Conservation (phyloP, 2,329 filamentous ascomycete genomes). For the Fusarium protoensiforme region DNA sequence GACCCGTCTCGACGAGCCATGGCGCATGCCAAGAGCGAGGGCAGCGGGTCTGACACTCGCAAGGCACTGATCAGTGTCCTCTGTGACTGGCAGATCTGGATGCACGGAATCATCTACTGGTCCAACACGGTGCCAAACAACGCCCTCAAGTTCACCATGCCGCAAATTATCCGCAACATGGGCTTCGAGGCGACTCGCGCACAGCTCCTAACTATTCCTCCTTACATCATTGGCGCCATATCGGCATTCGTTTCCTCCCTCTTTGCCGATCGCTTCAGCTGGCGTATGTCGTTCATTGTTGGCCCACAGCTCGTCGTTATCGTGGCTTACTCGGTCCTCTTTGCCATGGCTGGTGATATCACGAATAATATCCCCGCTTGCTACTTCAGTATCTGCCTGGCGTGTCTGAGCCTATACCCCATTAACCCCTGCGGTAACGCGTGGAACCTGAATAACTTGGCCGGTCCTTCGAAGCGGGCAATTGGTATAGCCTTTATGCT, state of each 20-base stretch:
- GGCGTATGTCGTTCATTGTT: slow-evolving; percentile 48
- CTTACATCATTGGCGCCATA: slow-evolving; percentile 39
- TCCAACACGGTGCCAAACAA: slow-evolving; percentile 48
- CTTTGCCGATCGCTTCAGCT: slow-evolving; percentile 43
- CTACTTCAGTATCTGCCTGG: slow-evolving; percentile 18
- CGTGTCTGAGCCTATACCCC: slow-evolving; percentile 48
- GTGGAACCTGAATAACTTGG: slow-evolving; percentile 49
- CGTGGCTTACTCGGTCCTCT: slow-evolving; percentile 36
- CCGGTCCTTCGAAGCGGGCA: slow-evolving; percentile 44
- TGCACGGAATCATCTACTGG: slow-evolving; percentile 52
- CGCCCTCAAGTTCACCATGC: slow-evolving; percentile 41
- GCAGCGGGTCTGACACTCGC: not conserved
- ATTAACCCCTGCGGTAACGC: slow-evolving; percentile 45
- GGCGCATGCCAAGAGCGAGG: not conserved
- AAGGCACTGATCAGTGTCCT: slow-evolving; percentile 2
- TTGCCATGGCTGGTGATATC: slow-evolving; percentile 11
- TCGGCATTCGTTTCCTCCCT: slow-evolving; percentile 34
- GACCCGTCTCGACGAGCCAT: not conserved
- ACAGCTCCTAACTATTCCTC: slow-evolving; percentile 45
- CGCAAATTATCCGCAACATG: slow-evolving; percentile 52
- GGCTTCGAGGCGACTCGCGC: slow-evolving; percentile 46
- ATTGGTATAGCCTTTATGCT: slow-evolving; percentile 48
- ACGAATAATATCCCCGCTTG: slow-evolving; percentile 3
- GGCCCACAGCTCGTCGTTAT: slow-evolving; percentile 39
- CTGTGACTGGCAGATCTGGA: slow-evolving; percentile 55